Evolutionary conservation across 257 asterid species (phyloP).

Genomic region (Asclepias syriaca): DNA sequence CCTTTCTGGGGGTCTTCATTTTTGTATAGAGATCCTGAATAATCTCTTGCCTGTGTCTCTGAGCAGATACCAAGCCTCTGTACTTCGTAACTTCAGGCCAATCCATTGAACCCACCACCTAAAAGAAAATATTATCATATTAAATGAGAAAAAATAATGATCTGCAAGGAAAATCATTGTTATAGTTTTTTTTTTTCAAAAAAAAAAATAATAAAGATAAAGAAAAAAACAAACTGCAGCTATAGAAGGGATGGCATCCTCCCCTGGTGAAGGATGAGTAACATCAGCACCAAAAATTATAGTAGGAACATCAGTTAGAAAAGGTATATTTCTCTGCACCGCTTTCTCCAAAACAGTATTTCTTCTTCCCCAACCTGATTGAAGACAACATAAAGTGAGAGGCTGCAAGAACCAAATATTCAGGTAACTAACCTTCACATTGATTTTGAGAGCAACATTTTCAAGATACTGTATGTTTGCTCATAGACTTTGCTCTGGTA

Average conservation of each 20-base stretch:
- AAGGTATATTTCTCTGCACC: constrained; percentile 21
- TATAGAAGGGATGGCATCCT: constrained; percentile 76
- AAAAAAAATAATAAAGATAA: too few relatives aligned
- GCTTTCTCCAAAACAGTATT: constrained; percentile 52
- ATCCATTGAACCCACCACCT: constrained; percentile 96
- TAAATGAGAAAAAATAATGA: not conserved
- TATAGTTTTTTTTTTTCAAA: too few relatives aligned
- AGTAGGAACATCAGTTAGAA: constrained; percentile 49
- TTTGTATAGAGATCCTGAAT: constrained; percentile 50
- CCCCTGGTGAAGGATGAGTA: constrained; percentile 86
- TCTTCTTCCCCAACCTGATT: constrained; percentile 74
- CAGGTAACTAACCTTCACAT: constrained; percentile 57
- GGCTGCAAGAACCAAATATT: not conserved
- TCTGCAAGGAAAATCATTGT: not conserved
- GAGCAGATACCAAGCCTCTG: constrained; percentile 75
- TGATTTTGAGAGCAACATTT: constrained; percentile 67
- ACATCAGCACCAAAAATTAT: constrained; percentile 92
- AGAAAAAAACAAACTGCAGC: constrained; percentile 53
- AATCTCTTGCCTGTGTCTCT: constrained; percentile 57
- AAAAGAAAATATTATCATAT: constrained; percentile 1
- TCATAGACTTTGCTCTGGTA: constrained; percentile 34
- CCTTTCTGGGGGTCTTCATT: constrained; percentile 37
- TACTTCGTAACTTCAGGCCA: constrained; percentile 84
- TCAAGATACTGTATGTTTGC: constrained; percentile 51
- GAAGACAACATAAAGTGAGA: not conserved